Evolutionary conservation across 352 stramenopile genomes (phyloP), one percentile per base, ranked within the genome.

Genomic region (Pythium brachiatum): DNA sequence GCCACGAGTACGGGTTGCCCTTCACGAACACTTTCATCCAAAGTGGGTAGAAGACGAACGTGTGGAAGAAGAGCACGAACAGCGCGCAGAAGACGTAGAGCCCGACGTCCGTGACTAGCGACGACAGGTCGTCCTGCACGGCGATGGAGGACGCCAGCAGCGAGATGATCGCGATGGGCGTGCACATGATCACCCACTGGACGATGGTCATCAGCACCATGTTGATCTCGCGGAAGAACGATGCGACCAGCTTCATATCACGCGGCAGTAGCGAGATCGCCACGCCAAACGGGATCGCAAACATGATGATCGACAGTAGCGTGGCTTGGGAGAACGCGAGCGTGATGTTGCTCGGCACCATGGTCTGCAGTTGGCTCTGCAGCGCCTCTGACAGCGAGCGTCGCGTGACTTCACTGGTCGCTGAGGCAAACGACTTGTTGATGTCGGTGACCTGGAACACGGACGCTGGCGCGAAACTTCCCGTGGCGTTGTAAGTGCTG

Each of bases 151-250:
- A 57, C 9, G 73, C 73, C 0, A 83, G 53, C 29, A 83, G 63
- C 50, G 74, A 83, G 46, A 76, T 64, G 48, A 78, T 71, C 0
- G 70, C 72, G 20, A 82, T 20, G 2, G 75, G 78, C 26, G 66
- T 84, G 52, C 68, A 83, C 23, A 62, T 38, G 50, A 87, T 76
- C 25, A 85, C 57, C 57, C 62, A 69, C 46, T 66, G 41, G 54
- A 81, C 64, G 53, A 84, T 74, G n/a, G 9, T 31, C 62, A 81
- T 75, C 56, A 83, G 68, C 7, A 76, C 67, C 13, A n/a, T 51
- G 64, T 75, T 74, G 52, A 76, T 59, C 38, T 77, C 58, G 15
- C 64, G 54, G 29, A 77, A 60, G 18, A 77, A 57, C 23, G 57
- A 55, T n/a, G 46, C 43, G 6, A 76, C 38, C 18, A 62, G 27